Evolutionary conservation across 2,329 filamentous ascomycete species (phyloP).

Genomic region (Didymella glomerata): DNA sequence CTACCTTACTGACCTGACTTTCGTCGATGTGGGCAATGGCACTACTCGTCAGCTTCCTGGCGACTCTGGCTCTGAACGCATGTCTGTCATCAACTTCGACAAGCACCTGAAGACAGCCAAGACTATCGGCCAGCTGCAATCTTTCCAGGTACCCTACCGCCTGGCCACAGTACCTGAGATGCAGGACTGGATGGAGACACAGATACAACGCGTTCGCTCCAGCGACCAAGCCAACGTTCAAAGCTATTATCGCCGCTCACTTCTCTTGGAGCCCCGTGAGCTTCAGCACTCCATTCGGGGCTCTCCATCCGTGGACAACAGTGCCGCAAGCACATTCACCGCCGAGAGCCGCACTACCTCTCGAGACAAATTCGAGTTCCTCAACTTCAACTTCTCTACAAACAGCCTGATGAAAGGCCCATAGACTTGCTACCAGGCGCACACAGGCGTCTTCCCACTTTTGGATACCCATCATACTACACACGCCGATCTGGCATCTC

Average conservation of each 20-base stretch:
- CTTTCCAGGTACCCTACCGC: slow-evolving; percentile 93
- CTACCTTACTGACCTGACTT: slow-evolving; percentile 94
- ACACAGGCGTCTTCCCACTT: slow-evolving; percentile 31
- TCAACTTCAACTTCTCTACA: slow-evolving; percentile 50
- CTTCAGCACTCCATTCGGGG: slow-evolving; percentile 38
- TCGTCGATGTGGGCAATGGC: slow-evolving; percentile 93
- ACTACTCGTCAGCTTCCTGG: slow-evolving; percentile 78
- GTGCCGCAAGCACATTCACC: slow-evolving; percentile 35
- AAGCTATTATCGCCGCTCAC: slow-evolving; percentile 80
- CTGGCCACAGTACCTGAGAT: slow-evolving; percentile 84
- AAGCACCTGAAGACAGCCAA: slow-evolving; percentile 94
- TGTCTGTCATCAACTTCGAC: slow-evolving; percentile 95
- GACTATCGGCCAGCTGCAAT: slow-evolving; percentile 93
- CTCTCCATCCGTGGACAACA: slow-evolving; percentile 40
- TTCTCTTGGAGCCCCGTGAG: slow-evolving; percentile 82
- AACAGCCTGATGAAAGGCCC: slow-evolving; percentile 42
- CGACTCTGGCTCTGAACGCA: slow-evolving; percentile 65
- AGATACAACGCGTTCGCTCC: slow-evolving; percentile 78
- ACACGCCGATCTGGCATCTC: slow-evolving; percentile 10
- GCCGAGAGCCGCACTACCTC: slow-evolving; percentile 43
- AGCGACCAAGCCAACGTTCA: slow-evolving; percentile 69
- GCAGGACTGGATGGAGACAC: slow-evolving; percentile 88
- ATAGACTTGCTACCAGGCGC: slow-evolving; percentile 35
- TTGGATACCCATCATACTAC: slow-evolving; percentile 23
- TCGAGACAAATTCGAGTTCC: slow-evolving; percentile 50